Conservation (phyloP, 768 basidiomycete species). For the Pholiota microspora region DNA sequence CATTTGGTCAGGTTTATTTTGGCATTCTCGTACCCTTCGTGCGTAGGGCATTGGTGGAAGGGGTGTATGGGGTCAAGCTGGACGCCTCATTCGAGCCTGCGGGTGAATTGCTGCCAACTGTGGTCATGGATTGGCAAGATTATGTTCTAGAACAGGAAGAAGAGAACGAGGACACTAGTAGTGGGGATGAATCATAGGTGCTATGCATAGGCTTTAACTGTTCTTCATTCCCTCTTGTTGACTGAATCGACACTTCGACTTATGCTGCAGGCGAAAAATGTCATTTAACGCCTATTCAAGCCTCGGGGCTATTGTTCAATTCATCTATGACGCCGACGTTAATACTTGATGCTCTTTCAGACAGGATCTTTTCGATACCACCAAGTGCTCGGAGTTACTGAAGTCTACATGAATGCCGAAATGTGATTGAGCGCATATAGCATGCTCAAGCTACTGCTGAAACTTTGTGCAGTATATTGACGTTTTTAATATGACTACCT, state of each 20-base stretch:
- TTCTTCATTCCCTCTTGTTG: neutral
- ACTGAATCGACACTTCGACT: neutral
- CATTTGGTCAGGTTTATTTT: slow-evolving; percentile 57
- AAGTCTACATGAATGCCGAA: neutral
- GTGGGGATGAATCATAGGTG: slow-evolving; percentile 10
- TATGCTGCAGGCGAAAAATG: neutral
- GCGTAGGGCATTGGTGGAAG: slow-evolving; percentile 66
- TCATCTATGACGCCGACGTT: neutral
- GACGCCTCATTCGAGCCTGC: slow-evolving; percentile 21
- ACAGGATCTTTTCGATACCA: neutral
- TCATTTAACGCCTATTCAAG: no score
- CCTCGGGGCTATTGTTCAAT: neutral
- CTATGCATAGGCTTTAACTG: neutral
- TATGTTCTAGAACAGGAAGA: slow-evolving; percentile 21
- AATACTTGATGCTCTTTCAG: neutral
- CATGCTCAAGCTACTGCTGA: neutral
- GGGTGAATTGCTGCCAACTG: slow-evolving; percentile 19
- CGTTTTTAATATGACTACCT: no score
- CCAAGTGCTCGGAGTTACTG: neutral
- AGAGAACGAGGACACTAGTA: slow-evolving; percentile 14
- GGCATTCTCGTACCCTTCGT: slow-evolving; percentile 69
- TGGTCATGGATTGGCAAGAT: slow-evolving; percentile 35
- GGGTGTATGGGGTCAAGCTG: slow-evolving; percentile 57
- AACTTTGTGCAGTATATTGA: neutral
- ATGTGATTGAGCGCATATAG: neutral